Conservation (phyloP, 345 rosid species). For the Salix udensis region DNA sequence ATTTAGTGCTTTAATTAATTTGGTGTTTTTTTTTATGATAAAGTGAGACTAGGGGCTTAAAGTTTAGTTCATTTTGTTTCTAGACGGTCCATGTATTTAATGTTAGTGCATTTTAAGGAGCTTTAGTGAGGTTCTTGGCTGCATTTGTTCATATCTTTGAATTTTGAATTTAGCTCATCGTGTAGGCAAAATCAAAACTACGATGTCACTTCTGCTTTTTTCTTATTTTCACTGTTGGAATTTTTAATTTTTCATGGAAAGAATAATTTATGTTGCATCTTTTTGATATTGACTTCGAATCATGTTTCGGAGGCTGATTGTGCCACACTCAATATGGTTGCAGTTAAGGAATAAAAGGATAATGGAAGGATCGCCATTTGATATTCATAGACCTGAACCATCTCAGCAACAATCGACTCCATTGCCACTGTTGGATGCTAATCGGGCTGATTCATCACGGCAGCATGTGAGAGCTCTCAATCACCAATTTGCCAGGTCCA, state of each 20-base stretch:
- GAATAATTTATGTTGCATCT: neutral
- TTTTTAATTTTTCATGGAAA: neutral
- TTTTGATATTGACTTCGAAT: neutral
- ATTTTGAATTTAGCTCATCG: neutral
- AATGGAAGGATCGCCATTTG: slow-evolving; percentile 55
- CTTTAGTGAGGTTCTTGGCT: neutral
- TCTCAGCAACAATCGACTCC: slow-evolving; percentile 38
- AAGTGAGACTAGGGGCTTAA: neutral
- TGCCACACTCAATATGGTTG: slow-evolving; percentile 17
- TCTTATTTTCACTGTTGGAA: neutral
- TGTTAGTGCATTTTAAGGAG: neutral
- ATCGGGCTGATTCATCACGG: slow-evolving; percentile 62
- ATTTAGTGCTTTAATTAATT: neutral
- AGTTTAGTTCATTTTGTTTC: neutral
- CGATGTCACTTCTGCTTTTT: neutral
- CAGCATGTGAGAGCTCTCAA: slow-evolving; percentile 94
- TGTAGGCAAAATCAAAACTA: neutral
- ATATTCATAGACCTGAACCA: slow-evolving; percentile 47
- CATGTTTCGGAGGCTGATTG: slow-evolving; percentile 8
- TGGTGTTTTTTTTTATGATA: neutral
- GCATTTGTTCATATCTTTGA: neutral
- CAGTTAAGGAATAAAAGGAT: slow-evolving; percentile 69
- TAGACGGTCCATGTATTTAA: neutral
- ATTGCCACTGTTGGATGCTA: slow-evolving; percentile 40
- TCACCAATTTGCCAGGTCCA: slow-evolving; percentile 85